Conservation (phyloP, 257 asterid genomes). For the Fraxinus excelsior region DNA sequence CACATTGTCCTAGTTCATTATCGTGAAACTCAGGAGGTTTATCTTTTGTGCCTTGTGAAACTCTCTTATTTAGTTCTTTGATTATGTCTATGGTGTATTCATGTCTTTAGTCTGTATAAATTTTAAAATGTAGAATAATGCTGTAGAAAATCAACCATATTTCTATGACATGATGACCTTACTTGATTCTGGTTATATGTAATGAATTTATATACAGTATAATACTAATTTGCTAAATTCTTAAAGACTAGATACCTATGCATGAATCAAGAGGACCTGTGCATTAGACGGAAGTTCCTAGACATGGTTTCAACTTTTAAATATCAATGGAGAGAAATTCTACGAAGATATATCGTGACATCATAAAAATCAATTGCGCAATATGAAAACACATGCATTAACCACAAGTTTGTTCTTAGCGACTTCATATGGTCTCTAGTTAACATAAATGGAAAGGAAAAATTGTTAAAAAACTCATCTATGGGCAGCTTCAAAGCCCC, state of each 20-base stretch:
- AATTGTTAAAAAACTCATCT: not conserved
- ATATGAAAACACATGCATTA: not conserved
- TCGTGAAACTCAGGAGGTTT: conserved; percentile 97
- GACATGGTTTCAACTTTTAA: not conserved
- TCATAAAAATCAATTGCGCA: not conserved
- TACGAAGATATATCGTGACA: not conserved
- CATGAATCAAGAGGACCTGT: not conserved
- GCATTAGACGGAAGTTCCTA: not conserved
- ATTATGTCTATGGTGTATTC: not conserved
- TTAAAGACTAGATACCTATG: not conserved
- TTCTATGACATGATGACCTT: not conserved
- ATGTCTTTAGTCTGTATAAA: not conserved
- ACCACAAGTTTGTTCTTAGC: not conserved
- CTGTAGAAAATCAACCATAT: conserved; percentile 5
- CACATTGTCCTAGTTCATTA: conserved; percentile 97
- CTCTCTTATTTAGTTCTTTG: not conserved
- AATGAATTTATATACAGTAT: not conserved
- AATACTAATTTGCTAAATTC: not conserved
- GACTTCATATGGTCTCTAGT: not conserved
- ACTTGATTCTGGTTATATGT: not conserved
- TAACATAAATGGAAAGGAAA: not conserved
- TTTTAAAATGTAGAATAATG: not conserved
- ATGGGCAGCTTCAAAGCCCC: not conserved
- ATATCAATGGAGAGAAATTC: not conserved
- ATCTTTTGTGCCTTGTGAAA: conserved; percentile 31